phyloP scores from a whole-genome alignment of 257 asterid species.

The Capsicum baccatum region DNA sequence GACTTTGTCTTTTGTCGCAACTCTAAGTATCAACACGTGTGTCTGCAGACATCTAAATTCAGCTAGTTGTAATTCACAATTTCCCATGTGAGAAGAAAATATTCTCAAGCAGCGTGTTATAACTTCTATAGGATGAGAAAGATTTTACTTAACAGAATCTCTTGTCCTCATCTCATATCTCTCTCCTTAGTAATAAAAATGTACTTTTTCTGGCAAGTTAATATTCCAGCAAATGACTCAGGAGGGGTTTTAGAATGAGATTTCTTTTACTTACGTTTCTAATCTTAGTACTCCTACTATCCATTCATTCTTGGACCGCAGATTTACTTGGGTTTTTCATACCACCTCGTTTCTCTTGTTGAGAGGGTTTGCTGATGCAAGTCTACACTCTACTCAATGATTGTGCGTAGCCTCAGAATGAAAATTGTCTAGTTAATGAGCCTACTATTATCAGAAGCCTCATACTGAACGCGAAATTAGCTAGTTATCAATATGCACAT shows the following conservation, averaged over 20 bases:
- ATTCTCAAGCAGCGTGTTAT: not conserved
- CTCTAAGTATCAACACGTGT: not conserved
- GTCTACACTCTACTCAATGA: not conserved
- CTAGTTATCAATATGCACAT: constrained; percentile 1
- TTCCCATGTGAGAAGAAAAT: not conserved
- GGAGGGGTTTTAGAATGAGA: not conserved
- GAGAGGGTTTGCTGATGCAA: not conserved
- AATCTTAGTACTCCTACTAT: not conserved
- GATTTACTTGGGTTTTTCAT: not conserved
- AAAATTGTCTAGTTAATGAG: constrained; percentile 8
- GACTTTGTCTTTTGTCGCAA: not conserved
- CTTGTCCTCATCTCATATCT: not conserved
- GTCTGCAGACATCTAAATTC: not conserved
- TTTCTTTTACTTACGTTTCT: not conserved
- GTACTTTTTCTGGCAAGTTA: not conserved
- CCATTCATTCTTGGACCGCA: not conserved
- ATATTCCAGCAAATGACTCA: not conserved
- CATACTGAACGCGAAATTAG: not conserved
- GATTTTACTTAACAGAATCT: not conserved
- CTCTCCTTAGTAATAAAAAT: not conserved
- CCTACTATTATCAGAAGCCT: not conserved
- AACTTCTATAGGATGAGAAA: not conserved
- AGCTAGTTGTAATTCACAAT: constrained; percentile 17
- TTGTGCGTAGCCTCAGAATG: not conserved
- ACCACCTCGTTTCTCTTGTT: not conserved